Conservation (phyloP, 192 early-diverging fungal species). For the Thamnidium elegans region DNA sequence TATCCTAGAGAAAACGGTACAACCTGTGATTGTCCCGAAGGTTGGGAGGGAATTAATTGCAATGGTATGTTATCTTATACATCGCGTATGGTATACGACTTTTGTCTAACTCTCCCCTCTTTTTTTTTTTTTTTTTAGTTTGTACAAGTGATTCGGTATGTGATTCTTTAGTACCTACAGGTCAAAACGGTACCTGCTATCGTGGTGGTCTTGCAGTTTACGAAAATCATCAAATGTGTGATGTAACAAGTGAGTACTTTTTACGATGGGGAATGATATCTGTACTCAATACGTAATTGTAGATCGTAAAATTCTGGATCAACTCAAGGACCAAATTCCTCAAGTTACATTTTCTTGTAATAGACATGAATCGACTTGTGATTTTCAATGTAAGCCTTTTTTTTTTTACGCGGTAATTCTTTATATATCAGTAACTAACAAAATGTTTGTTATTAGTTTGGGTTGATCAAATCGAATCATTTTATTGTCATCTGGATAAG, state of each 20-base stretch:
- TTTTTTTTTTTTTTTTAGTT: slow-evolving; percentile 37
- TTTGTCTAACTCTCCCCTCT: background rate
- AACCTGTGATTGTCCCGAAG: slow-evolving; percentile 74
- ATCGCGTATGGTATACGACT: no score
- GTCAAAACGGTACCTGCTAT: slow-evolving; percentile 73
- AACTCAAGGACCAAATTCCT: slow-evolving; percentile 57
- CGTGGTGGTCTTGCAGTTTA: slow-evolving; percentile 65
- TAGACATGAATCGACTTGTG: slow-evolving; percentile 53
- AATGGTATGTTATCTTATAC: slow-evolving; percentile 58
- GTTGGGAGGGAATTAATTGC: slow-evolving; percentile 95
- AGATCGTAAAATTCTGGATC: slow-evolving; percentile 59
- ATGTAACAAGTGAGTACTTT: slow-evolving; percentile 62
- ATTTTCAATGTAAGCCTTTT: slow-evolving; percentile 79
- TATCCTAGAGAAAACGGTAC: slow-evolving; percentile 49
- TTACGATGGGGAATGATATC: background rate
- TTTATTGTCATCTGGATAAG: slow-evolving; percentile 79
- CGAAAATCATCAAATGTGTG: slow-evolving; percentile 70
- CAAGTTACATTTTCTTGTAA: slow-evolving; percentile 77
- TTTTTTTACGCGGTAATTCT: no score
- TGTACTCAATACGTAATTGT: background rate
- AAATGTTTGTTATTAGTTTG: slow-evolving; percentile 53
- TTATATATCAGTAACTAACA: no score
- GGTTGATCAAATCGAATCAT: slow-evolving; percentile 80
- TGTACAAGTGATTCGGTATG: slow-evolving; percentile 64
- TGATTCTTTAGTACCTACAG: slow-evolving; percentile 63